Evolutionary conservation across 192 early-diverging fungal species (phyloP).

Genomic region (Rhizoclosmatium sp.): DNA sequence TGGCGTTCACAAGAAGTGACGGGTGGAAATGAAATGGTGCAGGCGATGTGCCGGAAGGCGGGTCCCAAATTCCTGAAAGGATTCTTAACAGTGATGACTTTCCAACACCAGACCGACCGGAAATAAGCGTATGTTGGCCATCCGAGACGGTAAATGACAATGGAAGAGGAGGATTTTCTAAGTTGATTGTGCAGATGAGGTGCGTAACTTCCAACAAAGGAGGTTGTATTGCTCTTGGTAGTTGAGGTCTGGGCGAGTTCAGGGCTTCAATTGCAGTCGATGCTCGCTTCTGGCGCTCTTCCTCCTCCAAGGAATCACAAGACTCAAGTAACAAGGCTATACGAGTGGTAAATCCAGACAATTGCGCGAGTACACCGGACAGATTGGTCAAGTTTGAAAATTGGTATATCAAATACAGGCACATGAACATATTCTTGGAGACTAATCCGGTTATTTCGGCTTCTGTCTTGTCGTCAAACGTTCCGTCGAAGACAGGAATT

Average conservation of each 20-base stretch:
- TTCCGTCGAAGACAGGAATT: constrained; percentile 82
- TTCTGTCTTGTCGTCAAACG: constrained; percentile 73
- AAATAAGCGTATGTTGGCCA: constrained; percentile 47
- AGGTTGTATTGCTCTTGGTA: no score
- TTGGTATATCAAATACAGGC: constrained; percentile 83
- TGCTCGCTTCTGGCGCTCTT: constrained; percentile 15
- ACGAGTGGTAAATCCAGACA: constrained; percentile 86
- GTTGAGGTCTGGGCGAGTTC: no score
- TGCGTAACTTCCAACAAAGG: no score
- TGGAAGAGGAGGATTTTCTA: background rate
- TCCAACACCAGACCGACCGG: constrained; percentile 78
- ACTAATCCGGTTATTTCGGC: constrained; percentile 80
- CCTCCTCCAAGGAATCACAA: constrained; percentile 55
- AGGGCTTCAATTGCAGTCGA: background rate
- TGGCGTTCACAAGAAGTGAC: background rate
- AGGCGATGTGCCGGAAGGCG: constrained; percentile 25
- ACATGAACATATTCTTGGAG: constrained; percentile 81
- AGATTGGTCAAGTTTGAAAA: constrained; percentile 78
- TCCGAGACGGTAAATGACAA: background rate
- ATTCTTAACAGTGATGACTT: constrained; percentile 85
- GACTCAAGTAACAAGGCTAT: constrained; percentile 83
- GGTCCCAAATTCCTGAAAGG: constrained; percentile 73
- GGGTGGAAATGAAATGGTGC: constrained; percentile 16
- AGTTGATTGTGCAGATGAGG: background rate
- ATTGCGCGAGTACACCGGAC: constrained; percentile 69